These are phyloP conservation scores for Salix arbutifolia DNA, from an alignment of 345 rosid genomes.

Conservation along the genomic window DNA sequence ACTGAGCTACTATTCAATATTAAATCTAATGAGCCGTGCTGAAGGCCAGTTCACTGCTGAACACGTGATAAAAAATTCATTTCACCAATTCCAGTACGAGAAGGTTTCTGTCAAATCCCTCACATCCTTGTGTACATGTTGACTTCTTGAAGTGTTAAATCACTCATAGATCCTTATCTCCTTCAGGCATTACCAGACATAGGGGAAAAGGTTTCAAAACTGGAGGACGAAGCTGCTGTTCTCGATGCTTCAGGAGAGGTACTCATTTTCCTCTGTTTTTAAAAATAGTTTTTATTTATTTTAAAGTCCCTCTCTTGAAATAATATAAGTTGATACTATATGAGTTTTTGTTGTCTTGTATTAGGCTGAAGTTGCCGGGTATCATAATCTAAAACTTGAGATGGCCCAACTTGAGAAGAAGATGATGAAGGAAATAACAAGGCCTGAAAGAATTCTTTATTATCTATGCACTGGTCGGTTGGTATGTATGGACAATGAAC, in stretches of 20 bases:
- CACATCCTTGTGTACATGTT: slow-evolving; percentile 2
- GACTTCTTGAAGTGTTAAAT: slow-evolving; percentile 12
- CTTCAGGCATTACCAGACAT: slow-evolving; percentile 82
- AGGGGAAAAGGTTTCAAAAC: slow-evolving; percentile 68
- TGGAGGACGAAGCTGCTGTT: slow-evolving; percentile 87
- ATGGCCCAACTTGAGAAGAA: slow-evolving; percentile 82
- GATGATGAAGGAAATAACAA: slow-evolving; percentile 82
- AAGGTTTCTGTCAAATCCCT: slow-evolving; percentile 52
- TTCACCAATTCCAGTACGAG: slow-evolving; percentile 95
- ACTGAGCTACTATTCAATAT: slow-evolving; percentile 92
- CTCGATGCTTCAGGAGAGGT: slow-evolving; percentile 96
- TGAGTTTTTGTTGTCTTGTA: slow-evolving; percentile 3
- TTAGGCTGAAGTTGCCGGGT: slow-evolving; percentile 84
- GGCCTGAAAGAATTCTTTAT: slow-evolving; percentile 93
- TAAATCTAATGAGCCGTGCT: slow-evolving; percentile 95
- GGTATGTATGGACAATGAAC: slow-evolving; percentile 42
- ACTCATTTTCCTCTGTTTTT: slow-evolving; percentile 5
- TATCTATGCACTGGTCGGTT: slow-evolving; percentile 88
- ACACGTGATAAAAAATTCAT: slow-evolving; percentile 88
- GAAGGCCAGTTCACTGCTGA: slow-evolving; percentile 99
- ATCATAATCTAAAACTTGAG: slow-evolving; percentile 82
- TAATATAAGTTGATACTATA: neutral
- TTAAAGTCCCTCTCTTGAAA: neutral
- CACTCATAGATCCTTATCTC: slow-evolving; percentile 8
- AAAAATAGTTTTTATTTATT: no score